Conservation (phyloP, 352 stramenopile species). For the Globisporangium spinosum region DNA sequence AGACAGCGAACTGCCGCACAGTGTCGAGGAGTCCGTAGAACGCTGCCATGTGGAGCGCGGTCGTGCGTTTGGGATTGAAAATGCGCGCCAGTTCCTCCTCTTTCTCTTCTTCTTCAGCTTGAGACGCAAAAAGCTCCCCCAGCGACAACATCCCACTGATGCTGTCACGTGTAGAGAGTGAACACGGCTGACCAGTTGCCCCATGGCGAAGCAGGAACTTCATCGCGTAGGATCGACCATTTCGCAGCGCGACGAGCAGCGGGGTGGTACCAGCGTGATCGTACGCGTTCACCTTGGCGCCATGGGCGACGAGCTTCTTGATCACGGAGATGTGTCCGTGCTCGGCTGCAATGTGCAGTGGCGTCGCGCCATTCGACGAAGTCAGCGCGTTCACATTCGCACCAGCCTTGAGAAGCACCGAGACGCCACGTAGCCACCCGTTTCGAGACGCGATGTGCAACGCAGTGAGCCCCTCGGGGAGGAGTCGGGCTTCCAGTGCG, state of each 20-base stretch:
- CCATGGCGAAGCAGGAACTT: constrained; percentile 26
- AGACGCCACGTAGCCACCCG: constrained; percentile 26
- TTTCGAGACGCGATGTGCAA: constrained; percentile 27
- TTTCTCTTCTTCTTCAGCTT: neutral
- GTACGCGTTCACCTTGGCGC: constrained; percentile 20
- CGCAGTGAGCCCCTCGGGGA: constrained; percentile 24
- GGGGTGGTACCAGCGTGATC: constrained; percentile 24
- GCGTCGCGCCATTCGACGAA: constrained; percentile 11
- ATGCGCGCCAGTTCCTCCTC: constrained; percentile 6
- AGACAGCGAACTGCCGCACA: constrained; percentile 23
- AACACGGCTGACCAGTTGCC: neutral
- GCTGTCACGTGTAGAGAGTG: constrained; percentile 7
- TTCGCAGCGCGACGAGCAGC: constrained; percentile 27
- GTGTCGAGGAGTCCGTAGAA: constrained; percentile 27
- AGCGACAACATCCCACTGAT: neutral
- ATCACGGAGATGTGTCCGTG: constrained; percentile 26
- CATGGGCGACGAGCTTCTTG: constrained; percentile 24
- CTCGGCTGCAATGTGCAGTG: constrained; percentile 27
- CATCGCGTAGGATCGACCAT: constrained; percentile 26
- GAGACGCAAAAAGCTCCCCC: neutral
- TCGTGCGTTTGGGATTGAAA: constrained; percentile 28
- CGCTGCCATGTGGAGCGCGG: constrained; percentile 36
- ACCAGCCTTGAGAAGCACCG: constrained; percentile 23
- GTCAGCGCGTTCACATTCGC: constrained; percentile 23
- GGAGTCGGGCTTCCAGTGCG: neutral